Base-by-base conservation (phyloP, 306 rosid species). In the Trichosanthes truncata region DNA sequence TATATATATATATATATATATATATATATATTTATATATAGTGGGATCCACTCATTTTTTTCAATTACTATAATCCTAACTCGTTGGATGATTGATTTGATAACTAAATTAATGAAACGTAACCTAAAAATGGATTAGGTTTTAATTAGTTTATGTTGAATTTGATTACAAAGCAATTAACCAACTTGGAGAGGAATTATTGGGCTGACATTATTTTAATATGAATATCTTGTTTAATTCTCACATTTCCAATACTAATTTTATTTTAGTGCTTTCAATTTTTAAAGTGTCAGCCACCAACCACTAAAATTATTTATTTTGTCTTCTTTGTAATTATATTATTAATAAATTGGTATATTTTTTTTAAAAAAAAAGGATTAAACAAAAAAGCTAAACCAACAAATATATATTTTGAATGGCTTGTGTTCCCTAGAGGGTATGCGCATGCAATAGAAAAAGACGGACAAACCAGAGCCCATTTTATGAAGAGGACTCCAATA, bases 201-300 rank as follows among this genome's bases (percentile, higher is more conserved):
- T 72, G 57, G 6, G 77, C 2, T 23, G 8, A 25, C 21, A 72
- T 72, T 72, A 72, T 25, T 72, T n/a, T 46, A 72, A 72, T 7
- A 46, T 2, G 1, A 7, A 72, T 26, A 18, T 36, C 4, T 15
- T 43, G 1, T 72, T 72, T 72, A 72, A 26, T 72, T 23, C 56
- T 72, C 77, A 72, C 75, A 46, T 72, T 72, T 72, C 40, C 56
- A 72, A 72, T 72, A 72, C 76, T 68, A 41, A 72, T 48, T 71
- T 71, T 71, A 71, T 71, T 71, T 71, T 23, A 71, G 76, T 71
- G 56, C 36, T 71, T 71, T 71, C 56, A 23, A 43, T 71, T 69
- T 36, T 29, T 26, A 1, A 46, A 72, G 59, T 13, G 77, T 15
- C 77, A 46, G 59, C 77, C 77, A 72, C 57, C 77, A 46, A 46